Percentiles rank a stretch among this genome's conserved stretches.
Evolutionary conservation across 768 basidiomycete genomes (phyloP).

Genomic region (Leccinellum rugosiceps): DNA sequence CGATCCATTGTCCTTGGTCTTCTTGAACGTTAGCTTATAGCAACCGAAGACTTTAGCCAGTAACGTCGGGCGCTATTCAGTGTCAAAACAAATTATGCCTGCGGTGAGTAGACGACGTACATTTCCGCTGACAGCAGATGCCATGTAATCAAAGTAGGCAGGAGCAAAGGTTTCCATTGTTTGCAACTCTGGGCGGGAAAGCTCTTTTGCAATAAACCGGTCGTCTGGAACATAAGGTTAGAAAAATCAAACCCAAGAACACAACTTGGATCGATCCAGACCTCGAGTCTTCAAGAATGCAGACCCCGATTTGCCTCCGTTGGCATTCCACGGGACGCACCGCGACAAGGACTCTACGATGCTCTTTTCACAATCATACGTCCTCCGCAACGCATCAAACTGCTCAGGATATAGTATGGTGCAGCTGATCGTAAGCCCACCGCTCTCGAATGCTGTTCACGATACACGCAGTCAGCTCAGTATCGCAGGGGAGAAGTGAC

Average conservation of each 20-base stretch:
- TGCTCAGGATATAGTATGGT: constrained; percentile 95
- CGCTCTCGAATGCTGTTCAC: constrained; percentile 78
- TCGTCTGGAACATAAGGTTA: constrained; percentile 58
- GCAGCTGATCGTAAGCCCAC: constrained; percentile 87
- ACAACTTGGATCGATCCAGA: constrained; percentile 29
- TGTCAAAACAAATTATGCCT: constrained; percentile 5
- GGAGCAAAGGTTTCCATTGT: constrained; percentile 97
- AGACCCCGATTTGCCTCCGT: constrained; percentile 94
- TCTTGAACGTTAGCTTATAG: constrained; percentile 89
- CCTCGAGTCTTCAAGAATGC: constrained; percentile 96
- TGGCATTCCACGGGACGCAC: constrained; percentile 94
- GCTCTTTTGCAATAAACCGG: constrained; percentile 97
- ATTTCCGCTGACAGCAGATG: constrained; percentile 82
- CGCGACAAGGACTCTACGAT: constrained; percentile 92
- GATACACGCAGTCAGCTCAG: constrained; percentile 6
- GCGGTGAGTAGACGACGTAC: constrained; percentile 42
- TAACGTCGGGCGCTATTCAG: constrained; percentile 78
- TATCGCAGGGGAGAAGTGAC: background rate
- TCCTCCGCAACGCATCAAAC: constrained; percentile 89
- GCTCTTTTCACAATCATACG: constrained; percentile 91
- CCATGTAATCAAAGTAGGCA: constrained; percentile 97
- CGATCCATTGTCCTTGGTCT: constrained; percentile 60
- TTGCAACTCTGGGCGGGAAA: constrained; percentile 86
- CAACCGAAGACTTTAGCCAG: constrained; percentile 97
- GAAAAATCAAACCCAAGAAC: background rate